Evolutionary conservation across 805 yeast genomes (phyloP).

Genomic region (Myxozyma geophila): DNA sequence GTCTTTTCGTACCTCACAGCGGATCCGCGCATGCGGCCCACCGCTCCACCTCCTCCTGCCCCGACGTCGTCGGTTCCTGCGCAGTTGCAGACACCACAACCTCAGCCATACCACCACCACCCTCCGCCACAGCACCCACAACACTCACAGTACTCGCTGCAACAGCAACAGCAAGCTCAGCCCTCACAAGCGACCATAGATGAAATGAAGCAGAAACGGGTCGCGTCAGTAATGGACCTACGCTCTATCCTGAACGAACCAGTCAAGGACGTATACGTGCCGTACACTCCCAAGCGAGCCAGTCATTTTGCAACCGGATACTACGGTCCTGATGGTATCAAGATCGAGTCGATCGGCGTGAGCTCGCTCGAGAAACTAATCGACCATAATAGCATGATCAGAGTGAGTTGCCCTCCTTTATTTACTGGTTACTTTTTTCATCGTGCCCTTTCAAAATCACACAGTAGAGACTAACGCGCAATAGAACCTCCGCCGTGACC

Average conservation of each 20-base stretch:
- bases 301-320: conserved; percentile 1
- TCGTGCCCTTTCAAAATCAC: not conserved
- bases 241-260: conserved; percentile 27
- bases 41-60: conserved; percentile 1
- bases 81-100: too few relatives aligned
- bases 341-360: conserved; percentile 6
- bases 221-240: conserved; percentile 29
- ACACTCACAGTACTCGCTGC: too few relatives aligned
- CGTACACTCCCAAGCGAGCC: conserved; percentile 1
- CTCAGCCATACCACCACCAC: too few relatives aligned
- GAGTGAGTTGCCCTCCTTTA: conserved; percentile 11
- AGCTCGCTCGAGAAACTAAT: conserved; percentile 8
- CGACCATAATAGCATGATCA: conserved; percentile 20
- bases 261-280: conserved; percentile 23
- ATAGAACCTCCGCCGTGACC: conserved; percentile 22
- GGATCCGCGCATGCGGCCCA: not conserved
- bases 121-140: too few relatives aligned
- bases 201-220: conserved; percentile 18
- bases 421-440: not conserved
- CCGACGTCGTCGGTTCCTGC: not conserved
- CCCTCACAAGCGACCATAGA: not conserved
- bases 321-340: conserved; percentile 7
- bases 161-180: too few relatives aligned
- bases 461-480: not conserved
- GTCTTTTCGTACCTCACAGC: conserved; percentile 2